Evolutionary conservation across 805 yeast genomes (phyloP), one percentile per base, ranked within the genome.

Genomic region (Yarrowia divulgata): DNA sequence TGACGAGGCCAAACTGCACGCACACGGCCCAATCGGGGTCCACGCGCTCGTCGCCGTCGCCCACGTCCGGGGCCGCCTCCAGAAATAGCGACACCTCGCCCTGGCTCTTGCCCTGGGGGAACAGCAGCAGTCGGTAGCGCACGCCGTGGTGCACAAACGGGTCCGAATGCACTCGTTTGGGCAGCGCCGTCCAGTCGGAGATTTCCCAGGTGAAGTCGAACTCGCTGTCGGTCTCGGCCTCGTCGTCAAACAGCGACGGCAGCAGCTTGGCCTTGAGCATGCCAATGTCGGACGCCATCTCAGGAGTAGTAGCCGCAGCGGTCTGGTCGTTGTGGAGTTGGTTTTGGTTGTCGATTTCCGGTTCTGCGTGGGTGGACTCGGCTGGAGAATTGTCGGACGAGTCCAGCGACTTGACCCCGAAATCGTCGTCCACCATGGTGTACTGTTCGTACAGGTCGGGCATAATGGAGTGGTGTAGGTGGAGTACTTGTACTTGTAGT

Each of bases 1-100:
- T 82, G 62, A 89, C 90, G 50, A 95, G 83, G 4, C 90, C 90
- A 79, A 95, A 95, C 74, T 93, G 97, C 2, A 95, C 97, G 79
- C 98, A 93, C n/a, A 87, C 88, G 69, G 88, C 87, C 97, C 97
- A 93, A 69, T 85, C 85, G 2, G 71, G 67, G 16, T 70, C 71
- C 23, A 69, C 73, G 6, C 67, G n/a, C 13, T 14, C 19, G 8
- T 14, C 19, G 8, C 46, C 42, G 8, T 46, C 55, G 35, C 19
- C 32, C 55, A 35, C 34, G 16, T 46, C 67, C 50, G 74, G 79
- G 71, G 86, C 85, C 0, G 97, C 95, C 73, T 92, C 97, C 71
- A 95, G 80, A 77, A 92, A 95, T 34, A 92, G 78, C 0, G 97
- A 91, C 8, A 91, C 77, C 69, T 83, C 81, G 71, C 82, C 82